Evolutionary conservation across 495 filamentous ascomycete genomes (phyloP), one percentile per base, ranked within the genome.

Genomic region (Echria macrotheca): DNA sequence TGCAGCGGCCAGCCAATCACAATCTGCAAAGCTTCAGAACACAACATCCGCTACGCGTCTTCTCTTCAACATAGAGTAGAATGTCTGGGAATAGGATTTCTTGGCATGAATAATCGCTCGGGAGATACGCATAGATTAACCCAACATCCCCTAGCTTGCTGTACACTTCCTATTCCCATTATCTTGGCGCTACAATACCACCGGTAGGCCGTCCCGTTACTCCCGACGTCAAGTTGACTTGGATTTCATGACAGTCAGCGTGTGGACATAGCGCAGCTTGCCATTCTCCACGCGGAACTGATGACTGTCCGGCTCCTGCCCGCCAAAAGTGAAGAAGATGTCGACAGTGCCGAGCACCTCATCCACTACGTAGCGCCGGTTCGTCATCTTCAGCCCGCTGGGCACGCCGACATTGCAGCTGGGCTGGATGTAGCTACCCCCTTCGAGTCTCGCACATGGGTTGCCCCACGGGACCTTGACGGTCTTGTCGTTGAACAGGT

Each of bases 371-470:
- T 73, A 71, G 0, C 70, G 63, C 2, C 70, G 59, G 31, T 61
- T 54, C 2, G 54, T 62, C 44, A 70, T 71, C 52, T 29, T 58
- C n/a, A 58, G 29, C 5, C 55, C 70, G 35, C 53, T 69, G 12
- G 61, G 58, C 37, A 71, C 60, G 8, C 68, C 68, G 2, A 71
- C 66, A 22, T 66, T 60, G 44, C 68, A 71, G 28, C 57, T 62
- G 0, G 54, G 53, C 35, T 64, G 59, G 0, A 67, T 68, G 52
- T 75, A 75, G 8, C 55, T 56, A 17, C 73, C 72, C 5, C 73
- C 73, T 49, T 76, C 72, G 33, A 76, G 63, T 2, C 73, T 60
- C 2, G 72, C 65, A 40, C 73, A 76, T 17, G 72, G 73, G 8
- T 60, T 71, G 1, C 70, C 70, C 41, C 64, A 72, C 0, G 73